phyloP scores from a whole-genome alignment of 2,329 filamentous ascomycete species.

The Xylaria sp. region DNA sequence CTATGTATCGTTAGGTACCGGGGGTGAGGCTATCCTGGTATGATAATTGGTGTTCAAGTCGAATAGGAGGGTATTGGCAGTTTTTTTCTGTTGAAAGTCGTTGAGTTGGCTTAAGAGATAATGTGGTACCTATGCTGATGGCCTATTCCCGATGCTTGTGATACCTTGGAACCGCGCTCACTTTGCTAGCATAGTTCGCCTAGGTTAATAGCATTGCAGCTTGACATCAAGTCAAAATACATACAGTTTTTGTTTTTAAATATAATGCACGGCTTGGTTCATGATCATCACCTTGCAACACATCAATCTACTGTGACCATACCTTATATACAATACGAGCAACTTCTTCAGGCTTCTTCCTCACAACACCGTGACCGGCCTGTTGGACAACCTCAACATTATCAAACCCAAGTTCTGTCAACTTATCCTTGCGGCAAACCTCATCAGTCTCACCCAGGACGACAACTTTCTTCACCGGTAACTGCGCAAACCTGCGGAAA shows the following conservation, averaged over 20 bases:
- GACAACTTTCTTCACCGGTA: slow-evolving; percentile 11
- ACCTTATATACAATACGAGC: slow-evolving; percentile 16
- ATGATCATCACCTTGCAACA: not conserved
- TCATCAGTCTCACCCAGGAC: slow-evolving; percentile 14
- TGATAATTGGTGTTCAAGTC: no score
- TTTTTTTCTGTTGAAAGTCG: no score
- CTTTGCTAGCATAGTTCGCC: no score
- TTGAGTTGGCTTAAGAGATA: no score
- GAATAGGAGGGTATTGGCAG: no score
- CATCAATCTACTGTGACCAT: slow-evolving; percentile 12
- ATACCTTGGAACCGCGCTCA: no score
- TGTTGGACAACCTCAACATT: slow-evolving; percentile 5
- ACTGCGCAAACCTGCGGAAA: slow-evolving; percentile 18
- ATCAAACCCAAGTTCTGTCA: slow-evolving; percentile 8
- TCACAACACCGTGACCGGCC: slow-evolving; percentile 13
- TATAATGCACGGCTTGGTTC: not conserved
- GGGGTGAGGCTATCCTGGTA: not conserved
- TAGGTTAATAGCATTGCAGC: no score
- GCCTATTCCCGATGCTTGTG: no score
- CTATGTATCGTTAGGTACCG: not conserved
- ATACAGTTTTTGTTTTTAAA: not conserved
- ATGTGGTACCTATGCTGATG: no score
- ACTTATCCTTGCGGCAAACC: not conserved
- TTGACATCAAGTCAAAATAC: no score
- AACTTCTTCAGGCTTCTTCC: slow-evolving; percentile 6